These are phyloP conservation scores for Chalciporus chontae DNA, from an alignment of 768 basidiomycete species.

Conservation along the genomic window DNA sequence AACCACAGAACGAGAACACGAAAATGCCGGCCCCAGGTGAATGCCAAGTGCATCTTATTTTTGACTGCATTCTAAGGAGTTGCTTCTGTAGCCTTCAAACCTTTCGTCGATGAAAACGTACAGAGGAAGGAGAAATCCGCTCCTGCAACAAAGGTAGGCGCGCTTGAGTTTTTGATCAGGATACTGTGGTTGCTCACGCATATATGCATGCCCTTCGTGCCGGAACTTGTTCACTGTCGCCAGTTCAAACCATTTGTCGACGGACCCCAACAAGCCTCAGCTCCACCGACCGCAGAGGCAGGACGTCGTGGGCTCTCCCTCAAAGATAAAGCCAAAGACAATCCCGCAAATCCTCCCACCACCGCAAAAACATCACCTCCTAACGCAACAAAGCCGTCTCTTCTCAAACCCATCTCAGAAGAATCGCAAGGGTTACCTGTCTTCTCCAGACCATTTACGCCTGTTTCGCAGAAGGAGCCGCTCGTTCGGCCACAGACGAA, in stretches of 20 bases:
- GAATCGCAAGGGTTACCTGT: slow-evolving; percentile 38
- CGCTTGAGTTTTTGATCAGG: neutral
- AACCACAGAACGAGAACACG: slow-evolving; percentile 21
- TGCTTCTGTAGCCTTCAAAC: slow-evolving; percentile 44
- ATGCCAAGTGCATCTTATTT: slow-evolving; percentile 11
- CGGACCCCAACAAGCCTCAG: slow-evolving; percentile 41
- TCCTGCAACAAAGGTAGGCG: slow-evolving; percentile 19
- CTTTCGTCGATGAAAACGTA: slow-evolving; percentile 65
- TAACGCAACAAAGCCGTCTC: slow-evolving; percentile 19
- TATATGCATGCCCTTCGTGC: neutral
- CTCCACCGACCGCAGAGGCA: slow-evolving; percentile 29
- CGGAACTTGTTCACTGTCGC: neutral
- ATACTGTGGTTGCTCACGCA: slow-evolving; percentile 7
- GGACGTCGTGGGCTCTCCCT: slow-evolving; percentile 44
- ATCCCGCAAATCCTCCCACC: slow-evolving; percentile 12
- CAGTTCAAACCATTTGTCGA: slow-evolving; percentile 72
- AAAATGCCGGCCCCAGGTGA: slow-evolving; percentile 37
- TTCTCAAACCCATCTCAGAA: slow-evolving; percentile 35
- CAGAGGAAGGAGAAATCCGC: slow-evolving; percentile 42
- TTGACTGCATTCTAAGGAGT: slow-evolving; percentile 17
- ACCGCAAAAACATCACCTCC: slow-evolving; percentile 28
- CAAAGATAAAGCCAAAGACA: slow-evolving; percentile 40
- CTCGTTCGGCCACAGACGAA: slow-evolving; percentile 23
- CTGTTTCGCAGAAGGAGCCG: slow-evolving; percentile 41
- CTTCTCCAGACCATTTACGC: slow-evolving; percentile 66